phyloP scores from a whole-genome alignment of 1,139 yeast genomes.

The Scheffersomyces parashehatae region DNA sequence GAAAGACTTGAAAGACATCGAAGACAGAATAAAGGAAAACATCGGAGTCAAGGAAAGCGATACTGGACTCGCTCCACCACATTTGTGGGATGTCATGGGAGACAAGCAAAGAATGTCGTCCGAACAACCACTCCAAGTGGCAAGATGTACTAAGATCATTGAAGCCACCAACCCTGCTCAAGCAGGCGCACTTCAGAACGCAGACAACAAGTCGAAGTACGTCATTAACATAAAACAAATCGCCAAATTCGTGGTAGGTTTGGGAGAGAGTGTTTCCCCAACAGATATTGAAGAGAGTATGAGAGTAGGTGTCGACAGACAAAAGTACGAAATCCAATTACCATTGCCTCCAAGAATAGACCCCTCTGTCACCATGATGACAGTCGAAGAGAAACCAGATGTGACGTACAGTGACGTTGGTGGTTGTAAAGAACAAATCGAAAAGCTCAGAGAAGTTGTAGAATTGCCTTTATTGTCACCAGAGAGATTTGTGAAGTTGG shows the following conservation, averaged over 20 bases:
- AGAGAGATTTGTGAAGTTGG: constrained; percentile 91
- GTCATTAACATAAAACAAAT: constrained; percentile 96
- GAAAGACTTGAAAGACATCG: constrained; percentile 79
- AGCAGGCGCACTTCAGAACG: constrained; percentile 48
- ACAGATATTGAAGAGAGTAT: constrained; percentile 99
- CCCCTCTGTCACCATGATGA: constrained; percentile 99
- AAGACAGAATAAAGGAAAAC: constrained; percentile 85
- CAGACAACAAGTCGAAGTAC: constrained; percentile 85
- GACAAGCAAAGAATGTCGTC: constrained; percentile 91
- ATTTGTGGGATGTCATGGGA: constrained; percentile 96
- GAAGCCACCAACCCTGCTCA: constrained; percentile 49
- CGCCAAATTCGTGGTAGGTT: constrained; percentile 94
- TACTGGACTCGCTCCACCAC: constrained; percentile 94
- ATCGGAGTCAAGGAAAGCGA: constrained; percentile 94
- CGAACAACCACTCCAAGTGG: constrained; percentile 96
- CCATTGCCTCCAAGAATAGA: constrained; percentile 98
- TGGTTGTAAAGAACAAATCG: constrained; percentile 97
- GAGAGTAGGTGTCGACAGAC: constrained; percentile 98
- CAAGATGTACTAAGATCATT: constrained; percentile 96
- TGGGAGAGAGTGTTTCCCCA: constrained; percentile 96
- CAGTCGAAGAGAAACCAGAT: constrained; percentile 97
- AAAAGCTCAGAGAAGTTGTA: constrained; percentile 94
- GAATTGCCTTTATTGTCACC: constrained; percentile 94
- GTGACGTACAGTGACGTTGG: constrained; percentile 92
- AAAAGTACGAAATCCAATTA: constrained; percentile 92